phyloP scores from a whole-genome alignment of 306 rosid genomes.

The Medicago ruthenica region DNA sequence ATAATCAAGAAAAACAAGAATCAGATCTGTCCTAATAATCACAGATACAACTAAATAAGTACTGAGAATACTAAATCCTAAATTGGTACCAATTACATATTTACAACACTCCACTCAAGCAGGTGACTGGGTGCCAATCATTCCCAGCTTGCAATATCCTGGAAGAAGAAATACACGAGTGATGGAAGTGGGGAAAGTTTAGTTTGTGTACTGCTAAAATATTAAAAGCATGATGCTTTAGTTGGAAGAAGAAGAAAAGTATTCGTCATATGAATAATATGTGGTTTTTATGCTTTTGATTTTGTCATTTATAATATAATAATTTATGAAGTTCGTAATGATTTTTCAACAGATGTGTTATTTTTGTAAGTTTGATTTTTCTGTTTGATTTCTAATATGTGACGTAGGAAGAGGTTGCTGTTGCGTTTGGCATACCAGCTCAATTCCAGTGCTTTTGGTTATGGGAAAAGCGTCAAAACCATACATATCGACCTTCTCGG shows the following conservation, averaged over 20 bases:
- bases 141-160: no score
- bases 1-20: neutral
- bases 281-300: neutral
- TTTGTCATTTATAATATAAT: neutral
- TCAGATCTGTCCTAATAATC: no score
- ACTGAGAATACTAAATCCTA: no score
- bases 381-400: neutral
- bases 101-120: no score
- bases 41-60: no score
- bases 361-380: neutral
- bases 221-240: neutral
- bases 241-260: neutral
- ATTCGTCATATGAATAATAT: neutral
- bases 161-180: no score
- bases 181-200: neutral
- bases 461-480: neutral
- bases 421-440: neutral
- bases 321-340: neutral
- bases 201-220: neutral
- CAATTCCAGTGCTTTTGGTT: neutral
- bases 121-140: no score
- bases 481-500: neutral
- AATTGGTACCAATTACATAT: no score
- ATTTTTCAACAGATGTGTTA: neutral
- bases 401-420: conserved; percentile 1